A percentile compares a stretch with the other conserved stretches of the same genome.
phyloP scores from a whole-genome alignment of 768 basidiomycete species.

The Psilocybe cubensis region DNA sequence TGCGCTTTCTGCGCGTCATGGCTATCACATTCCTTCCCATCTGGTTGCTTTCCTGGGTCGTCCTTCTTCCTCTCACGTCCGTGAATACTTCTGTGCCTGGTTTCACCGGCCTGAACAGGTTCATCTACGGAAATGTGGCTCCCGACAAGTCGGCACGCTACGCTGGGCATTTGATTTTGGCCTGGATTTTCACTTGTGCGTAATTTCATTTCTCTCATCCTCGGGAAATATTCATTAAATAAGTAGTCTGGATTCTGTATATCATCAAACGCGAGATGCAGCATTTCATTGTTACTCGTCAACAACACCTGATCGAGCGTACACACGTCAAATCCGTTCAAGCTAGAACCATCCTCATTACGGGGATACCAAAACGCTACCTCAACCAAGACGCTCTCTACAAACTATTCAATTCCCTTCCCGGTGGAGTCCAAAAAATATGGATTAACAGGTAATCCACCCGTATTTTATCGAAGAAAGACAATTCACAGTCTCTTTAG shows the following conservation, averaged over 20 bases:
- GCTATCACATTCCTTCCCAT: constrained; percentile 82
- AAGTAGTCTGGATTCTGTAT: constrained; percentile 83
- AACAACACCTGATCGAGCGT: constrained; percentile 78
- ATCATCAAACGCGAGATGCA: constrained; percentile 81
- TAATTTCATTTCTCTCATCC: not conserved
- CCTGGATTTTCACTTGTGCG: constrained; percentile 76
- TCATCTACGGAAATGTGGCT: constrained; percentile 83
- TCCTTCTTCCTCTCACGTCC: constrained; percentile 78
- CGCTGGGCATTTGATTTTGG: constrained; percentile 78
- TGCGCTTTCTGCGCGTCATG: constrained; percentile 89
- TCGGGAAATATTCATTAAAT: not conserved
- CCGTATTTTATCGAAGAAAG: not conserved
- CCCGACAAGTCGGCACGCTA: constrained; percentile 56
- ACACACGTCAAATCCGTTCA: constrained; percentile 78
- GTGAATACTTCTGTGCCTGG: constrained; percentile 50
- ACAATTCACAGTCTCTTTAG: constrained; percentile 35
- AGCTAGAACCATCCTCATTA: constrained; percentile 89
- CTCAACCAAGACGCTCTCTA: constrained; percentile 70
- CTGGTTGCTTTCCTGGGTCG: constrained; percentile 87
- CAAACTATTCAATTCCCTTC: constrained; percentile 77
- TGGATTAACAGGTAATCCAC: constrained; percentile 85
- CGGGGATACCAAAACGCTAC: constrained; percentile 82
- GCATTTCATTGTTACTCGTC: constrained; percentile 79
- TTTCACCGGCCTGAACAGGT: constrained; percentile 63
- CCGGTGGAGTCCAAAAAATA: constrained; percentile 88